Conservation (phyloP, 129 eudicot species). For the Flaveria linearis region DNA sequence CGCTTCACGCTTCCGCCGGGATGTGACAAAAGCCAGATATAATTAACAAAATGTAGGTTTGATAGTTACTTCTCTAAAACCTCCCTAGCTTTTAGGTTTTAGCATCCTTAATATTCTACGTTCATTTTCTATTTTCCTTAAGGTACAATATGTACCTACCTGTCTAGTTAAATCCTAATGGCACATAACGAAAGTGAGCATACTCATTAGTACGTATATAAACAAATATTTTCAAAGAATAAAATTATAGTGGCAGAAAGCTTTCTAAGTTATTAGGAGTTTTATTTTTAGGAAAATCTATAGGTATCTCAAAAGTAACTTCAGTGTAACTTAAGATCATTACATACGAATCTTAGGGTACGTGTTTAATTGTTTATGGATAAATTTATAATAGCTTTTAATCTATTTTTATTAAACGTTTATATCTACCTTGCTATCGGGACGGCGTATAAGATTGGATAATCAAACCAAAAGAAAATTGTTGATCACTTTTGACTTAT, state of each 20-base stretch:
- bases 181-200: neutral
- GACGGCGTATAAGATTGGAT: too few species aligned
- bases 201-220: neutral
- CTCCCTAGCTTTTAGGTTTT: constrained; percentile 18
- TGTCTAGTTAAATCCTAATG: constrained; percentile 5
- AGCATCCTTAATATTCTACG: neutral
- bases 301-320: neutral
- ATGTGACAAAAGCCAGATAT: too few species aligned
- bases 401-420: too few species aligned
- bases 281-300: neutral
- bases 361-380: too few species aligned
- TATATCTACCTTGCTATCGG: too few species aligned
- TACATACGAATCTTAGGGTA: too few species aligned
- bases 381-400: too few species aligned
- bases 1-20: too few species aligned
- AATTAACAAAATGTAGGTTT: constrained; percentile 23
- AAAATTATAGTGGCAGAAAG: neutral
- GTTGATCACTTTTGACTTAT: too few species aligned
- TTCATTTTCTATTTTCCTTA: neutral
- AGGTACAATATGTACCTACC: constrained; percentile 2
- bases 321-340: neutral
- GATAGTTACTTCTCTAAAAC: constrained; percentile 31
- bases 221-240: neutral
- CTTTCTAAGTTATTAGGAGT: neutral
- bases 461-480: too few species aligned